Evolutionary conservation across 164 flowering plant species (phyloP), one percentile per base, ranked within the genome.

Genomic region (Cinnamomum chago): DNA sequence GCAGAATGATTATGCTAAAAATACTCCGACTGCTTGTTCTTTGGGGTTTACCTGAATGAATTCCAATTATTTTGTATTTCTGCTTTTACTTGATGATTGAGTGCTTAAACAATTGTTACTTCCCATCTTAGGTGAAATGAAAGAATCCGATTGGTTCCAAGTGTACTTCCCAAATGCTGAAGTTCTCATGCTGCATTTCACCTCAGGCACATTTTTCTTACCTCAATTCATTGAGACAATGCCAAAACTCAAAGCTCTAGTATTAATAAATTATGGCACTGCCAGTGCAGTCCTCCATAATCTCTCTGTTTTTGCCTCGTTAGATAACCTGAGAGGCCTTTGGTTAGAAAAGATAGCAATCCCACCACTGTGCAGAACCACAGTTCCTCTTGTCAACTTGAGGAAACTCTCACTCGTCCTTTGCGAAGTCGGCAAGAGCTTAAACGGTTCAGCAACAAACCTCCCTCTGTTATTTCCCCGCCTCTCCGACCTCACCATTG

Each of bases 81-180:
- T 55, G 33, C 52, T 24, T 22, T 23, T 25, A 51, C 33, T 73
- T 5, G 25, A 13, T 30, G 51, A 20, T 7, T 20, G 5, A 11
- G 23, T 22, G 18, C 60, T 17, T 55, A 20, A 55, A 55, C 60
- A 15, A 15, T 20, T 55, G 60, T 3, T 55, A 55, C 60, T 17
- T 55, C 17, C 60, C 47, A 5, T 9, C 72, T 60, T 27, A 93
- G 97, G 92, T 65, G 92, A 89, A 72, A 93, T 90, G 96, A 72
- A 67, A 22, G 89, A 89, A 65, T 84, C 68, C 73, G 95, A 93
- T 69, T 88, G 93, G 97, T 75, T 74, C 25, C 33, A 47, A 1
- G 84, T 91, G 92, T 77, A 82, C 10, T 91, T 89, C 75, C 96
- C 98, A 11, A 86, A 87, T 79, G 86, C 94, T 18, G 93, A 93